Base-by-base conservation (phyloP, 1,284 basidiomycete genomes). In the Leccinum huronense region DNA sequence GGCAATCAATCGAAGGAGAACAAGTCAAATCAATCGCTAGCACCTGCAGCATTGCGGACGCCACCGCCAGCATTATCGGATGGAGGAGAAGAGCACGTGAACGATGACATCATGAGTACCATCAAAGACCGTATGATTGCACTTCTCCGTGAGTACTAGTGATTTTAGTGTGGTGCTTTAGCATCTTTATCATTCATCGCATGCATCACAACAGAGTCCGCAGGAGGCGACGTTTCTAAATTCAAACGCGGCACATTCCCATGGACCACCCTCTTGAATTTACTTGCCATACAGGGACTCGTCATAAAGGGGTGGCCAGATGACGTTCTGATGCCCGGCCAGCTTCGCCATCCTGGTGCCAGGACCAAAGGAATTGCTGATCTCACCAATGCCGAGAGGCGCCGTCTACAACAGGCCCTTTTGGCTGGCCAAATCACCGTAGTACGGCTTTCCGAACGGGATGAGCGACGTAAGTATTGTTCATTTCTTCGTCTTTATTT, bases 361-460 rank as follows among this genome's bases (percentile, higher is more conserved):
- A 31, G 36, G 11, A 66, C 36, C 1, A 66, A 66, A n/a, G 65
- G 64, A 1, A 62, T 66, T 14, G n/a, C 59, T 1, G 54, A 62
- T 14, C 54, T 66, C 10, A 65, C 27, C 8, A 38, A 57, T 1
- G n/a, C 42, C 9, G 36, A 61, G 23, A 30, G 31, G 9, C 16
- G 36, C 5, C 23, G n/a, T 16, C 61, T 64, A 3, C 42, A 57
- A 27, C 53, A 60, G 6, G 58, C 55, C 2, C 33, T 63, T 19
- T 10, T 55, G 3, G 40, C 30, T 36, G 60, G 63, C 30, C 5
- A 62, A 3, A 56, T 64, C 30, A 55, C 16, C 1, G 16, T 64
- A 23, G 13, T 23, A 3, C 8, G 30, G n/a, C 38, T 65, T 9
- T 31, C 19, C 3, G 57, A 13, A n/a, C 13, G 7, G 5, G 57